phyloP scores from a whole-genome alignment of 2,329 filamentous ascomycete species.

The Aspergillus latus region DNA sequence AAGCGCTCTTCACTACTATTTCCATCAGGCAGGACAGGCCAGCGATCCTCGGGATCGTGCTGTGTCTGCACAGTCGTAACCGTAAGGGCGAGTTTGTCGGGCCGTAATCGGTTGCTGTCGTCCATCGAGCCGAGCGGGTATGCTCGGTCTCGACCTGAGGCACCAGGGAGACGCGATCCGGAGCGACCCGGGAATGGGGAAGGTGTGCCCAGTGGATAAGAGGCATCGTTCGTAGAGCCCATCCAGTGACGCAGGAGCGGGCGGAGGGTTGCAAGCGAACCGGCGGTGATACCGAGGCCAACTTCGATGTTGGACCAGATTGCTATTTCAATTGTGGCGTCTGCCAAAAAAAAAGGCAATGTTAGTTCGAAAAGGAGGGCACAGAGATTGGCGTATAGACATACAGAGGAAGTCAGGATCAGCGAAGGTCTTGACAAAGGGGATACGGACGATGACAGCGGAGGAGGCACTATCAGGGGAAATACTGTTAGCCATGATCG shows the following conservation, averaged over 20 bases:
- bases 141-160: not conserved
- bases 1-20: slow-evolving; percentile 10
- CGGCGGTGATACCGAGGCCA: slow-evolving; percentile 41
- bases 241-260: slow-evolving; percentile 39
- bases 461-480: slow-evolving; percentile 5
- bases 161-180: not conserved
- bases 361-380: not conserved
- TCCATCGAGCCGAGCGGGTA: slow-evolving; percentile 6
- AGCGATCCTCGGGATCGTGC: not conserved
- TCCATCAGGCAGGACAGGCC: not conserved
- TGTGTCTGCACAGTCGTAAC: slow-evolving; percentile 10
- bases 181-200: slow-evolving; percentile 3
- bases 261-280: slow-evolving; percentile 47
- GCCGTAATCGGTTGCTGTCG: not conserved
- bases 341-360: slow-evolving; percentile 6
- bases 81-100: slow-evolving; percentile 8
- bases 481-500: not conserved
- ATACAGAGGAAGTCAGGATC: slow-evolving; percentile 35
- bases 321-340: slow-evolving; percentile 45
- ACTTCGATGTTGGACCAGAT: slow-evolving; percentile 35
- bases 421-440: slow-evolving; percentile 41
- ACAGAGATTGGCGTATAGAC: not conserved
- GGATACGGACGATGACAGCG: slow-evolving; percentile 46
- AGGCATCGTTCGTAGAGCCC: not conserved
- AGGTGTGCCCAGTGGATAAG: not conserved